These are phyloP conservation scores for Tolypocladium capitatum DNA, from an alignment of 2,329 filamentous ascomycete species.

Conservation along the genomic window DNA sequence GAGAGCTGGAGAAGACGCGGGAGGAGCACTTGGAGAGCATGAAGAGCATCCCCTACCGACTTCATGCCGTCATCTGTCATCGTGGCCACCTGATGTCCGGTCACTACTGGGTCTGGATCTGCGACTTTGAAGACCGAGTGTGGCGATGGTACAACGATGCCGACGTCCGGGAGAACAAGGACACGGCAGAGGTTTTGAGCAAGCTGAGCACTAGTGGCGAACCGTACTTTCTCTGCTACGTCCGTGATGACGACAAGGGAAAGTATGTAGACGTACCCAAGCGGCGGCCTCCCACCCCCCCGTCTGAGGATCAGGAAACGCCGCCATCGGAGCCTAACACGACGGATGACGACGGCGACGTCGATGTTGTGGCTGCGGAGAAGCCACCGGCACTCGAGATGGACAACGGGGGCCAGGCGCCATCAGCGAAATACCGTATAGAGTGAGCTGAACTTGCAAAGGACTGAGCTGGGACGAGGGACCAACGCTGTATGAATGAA, in stretches of 20 bases:
- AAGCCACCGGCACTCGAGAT: not conserved
- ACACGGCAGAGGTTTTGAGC: slow-evolving; percentile 55
- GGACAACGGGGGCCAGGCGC: not conserved
- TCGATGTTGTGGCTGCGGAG: slow-evolving; percentile 5
- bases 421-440: not conserved
- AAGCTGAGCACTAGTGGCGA: slow-evolving; percentile 56
- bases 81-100: slow-evolving; percentile 60
- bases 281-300: slow-evolving; percentile 14
- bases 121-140: slow-evolving; percentile 65
- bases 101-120: slow-evolving; percentile 96
- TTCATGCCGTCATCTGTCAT: slow-evolving; percentile 91
- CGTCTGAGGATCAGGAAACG: slow-evolving; percentile 3
- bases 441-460: not conserved
- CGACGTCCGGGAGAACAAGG: slow-evolving; percentile 54
- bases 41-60: slow-evolving; percentile 56
- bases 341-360: slow-evolving; percentile 13
- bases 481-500: too few species aligned
- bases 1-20: slow-evolving; percentile 13
- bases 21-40: slow-evolving; percentile 31
- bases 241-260: slow-evolving; percentile 52
- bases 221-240: slow-evolving; percentile 73
- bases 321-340: not conserved
- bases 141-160: slow-evolving; percentile 96
- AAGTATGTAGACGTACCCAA: slow-evolving; percentile 34
- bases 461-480: not conserved